Evolutionary conservation across 1,139 yeast species (phyloP).

Genomic region (Debaryomyces singareniensis): DNA sequence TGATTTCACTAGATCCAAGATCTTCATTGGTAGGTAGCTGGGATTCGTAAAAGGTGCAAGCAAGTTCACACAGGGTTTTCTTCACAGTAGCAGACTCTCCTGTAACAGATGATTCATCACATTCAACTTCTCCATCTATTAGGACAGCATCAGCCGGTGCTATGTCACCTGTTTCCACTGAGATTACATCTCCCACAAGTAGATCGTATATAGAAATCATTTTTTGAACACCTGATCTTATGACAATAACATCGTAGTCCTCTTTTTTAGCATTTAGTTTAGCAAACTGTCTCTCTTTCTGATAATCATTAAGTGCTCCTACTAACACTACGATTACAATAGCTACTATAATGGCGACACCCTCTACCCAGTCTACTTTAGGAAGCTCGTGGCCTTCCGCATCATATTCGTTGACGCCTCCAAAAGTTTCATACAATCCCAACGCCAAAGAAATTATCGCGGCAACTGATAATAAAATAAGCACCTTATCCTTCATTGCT

Average conservation of each 20-base stretch:
- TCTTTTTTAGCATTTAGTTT: constrained; percentile 82
- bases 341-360: constrained; percentile 94
- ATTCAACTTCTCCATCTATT: constrained; percentile 71
- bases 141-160: constrained; percentile 84
- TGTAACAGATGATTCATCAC: constrained; percentile 89
- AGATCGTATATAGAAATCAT: constrained; percentile 70
- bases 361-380: constrained; percentile 95
- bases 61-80: constrained; percentile 52
- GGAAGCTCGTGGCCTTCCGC: constrained; percentile 71
- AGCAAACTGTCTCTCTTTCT: constrained; percentile 90
- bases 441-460: constrained; percentile 85
- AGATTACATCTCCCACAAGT: constrained; percentile 78
- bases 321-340: constrained; percentile 85
- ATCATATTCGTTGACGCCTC: constrained; percentile 72
- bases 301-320: constrained; percentile 93
- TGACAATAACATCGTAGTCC: constrained; percentile 71
- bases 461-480: constrained; percentile 76
- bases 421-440: constrained; percentile 90
- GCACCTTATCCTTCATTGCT: constrained; percentile 87
- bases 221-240: constrained; percentile 64
- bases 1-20: constrained; percentile 39
- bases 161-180: constrained; percentile 89
- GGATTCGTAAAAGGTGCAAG: constrained; percentile 27
- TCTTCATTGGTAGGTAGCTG: constrained; percentile 35
- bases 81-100: constrained; percentile 86